Percentiles rank a stretch among this genome's conserved stretches.
Conservation (phyloP, 2,329 filamentous ascomycete genomes). For the Penicillium concentricum region DNA sequence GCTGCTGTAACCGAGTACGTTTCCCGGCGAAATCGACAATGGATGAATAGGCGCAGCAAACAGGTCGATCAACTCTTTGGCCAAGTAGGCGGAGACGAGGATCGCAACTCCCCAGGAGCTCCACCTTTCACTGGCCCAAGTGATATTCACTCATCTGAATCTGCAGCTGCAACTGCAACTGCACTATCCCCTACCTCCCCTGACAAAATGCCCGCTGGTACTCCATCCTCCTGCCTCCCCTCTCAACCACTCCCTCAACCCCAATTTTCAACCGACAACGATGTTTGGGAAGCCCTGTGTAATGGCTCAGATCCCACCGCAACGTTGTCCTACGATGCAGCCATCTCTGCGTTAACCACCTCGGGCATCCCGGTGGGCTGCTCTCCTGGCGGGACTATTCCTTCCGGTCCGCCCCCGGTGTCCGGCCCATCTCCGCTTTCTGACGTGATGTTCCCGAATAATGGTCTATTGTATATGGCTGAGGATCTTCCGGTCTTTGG, state of each 20-base stretch:
- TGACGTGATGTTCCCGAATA: constrained; percentile 34
- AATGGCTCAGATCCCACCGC: constrained; percentile 17
- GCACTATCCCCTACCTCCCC: constrained; percentile 27
- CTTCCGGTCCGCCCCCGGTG: constrained; percentile 14
- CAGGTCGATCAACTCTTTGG: constrained; percentile 46
- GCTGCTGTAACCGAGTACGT: constrained; percentile 39
- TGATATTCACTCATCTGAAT: constrained; percentile 4
- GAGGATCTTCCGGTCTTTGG: constrained; percentile 36
- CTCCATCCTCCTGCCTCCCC: constrained; percentile 15
- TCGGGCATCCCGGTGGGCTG: constrained; percentile 35
- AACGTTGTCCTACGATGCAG: constrained; percentile 29
- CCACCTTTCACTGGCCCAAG: constrained; percentile 3
- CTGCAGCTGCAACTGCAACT: constrained; percentile 2
- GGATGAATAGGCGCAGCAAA: constrained; percentile 40
- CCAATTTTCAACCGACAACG: constrained; percentile 13
- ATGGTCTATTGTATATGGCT: constrained; percentile 35
- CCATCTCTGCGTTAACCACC: constrained; percentile 35
- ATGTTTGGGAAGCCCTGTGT: constrained; percentile 33
- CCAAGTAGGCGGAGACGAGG: constrained; percentile 28
- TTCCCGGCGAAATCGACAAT: constrained; percentile 37
- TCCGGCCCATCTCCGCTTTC: constrained; percentile 33
- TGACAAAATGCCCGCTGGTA: constrained; percentile 15
- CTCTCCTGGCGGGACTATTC: constrained; percentile 32
- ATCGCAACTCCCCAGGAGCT: constrained; percentile 7
- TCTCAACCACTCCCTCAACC: constrained; percentile 11